phyloP scores from a whole-genome alignment of 2,329 filamentous ascomycete species.

The Fusarium vanettenii region DNA sequence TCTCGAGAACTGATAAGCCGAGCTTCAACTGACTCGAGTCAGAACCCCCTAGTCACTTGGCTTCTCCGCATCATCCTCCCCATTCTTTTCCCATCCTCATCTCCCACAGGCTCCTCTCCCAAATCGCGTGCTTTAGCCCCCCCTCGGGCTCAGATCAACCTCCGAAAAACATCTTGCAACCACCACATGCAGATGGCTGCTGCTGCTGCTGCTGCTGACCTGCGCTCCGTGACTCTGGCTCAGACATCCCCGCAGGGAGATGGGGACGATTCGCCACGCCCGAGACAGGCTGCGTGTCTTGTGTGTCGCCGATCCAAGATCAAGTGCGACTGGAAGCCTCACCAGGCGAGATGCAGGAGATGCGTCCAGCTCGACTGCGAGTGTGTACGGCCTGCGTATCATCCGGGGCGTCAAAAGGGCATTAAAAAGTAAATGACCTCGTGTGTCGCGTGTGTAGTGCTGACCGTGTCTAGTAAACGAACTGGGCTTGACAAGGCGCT shows the following conservation, averaged over 20 bases:
- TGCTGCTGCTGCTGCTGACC: conserved; percentile 21
- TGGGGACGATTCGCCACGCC: conserved; percentile 43
- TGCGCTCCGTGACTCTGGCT: conserved; percentile 16
- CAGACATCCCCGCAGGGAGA: conserved; percentile 33
- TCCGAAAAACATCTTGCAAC: conserved; percentile 6
- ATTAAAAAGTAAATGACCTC: conserved; percentile 73
- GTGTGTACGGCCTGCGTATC: conserved; percentile 78
- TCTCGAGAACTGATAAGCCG: background rate
- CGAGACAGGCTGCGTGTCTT: conserved; percentile 66
- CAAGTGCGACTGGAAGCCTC: conserved; percentile 69
- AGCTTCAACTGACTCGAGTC: background rate
- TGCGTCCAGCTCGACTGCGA: conserved; percentile 69
- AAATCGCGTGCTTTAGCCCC: conserved; percentile 17
- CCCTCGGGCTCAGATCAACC: conserved; percentile 31
- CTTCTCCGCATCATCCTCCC: conserved; percentile 22
- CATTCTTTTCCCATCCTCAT: background rate
- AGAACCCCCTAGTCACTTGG: background rate
- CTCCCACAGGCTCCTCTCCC: conserved; percentile 4
- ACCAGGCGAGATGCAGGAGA: conserved; percentile 67
- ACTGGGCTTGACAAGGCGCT: conserved; percentile 80
- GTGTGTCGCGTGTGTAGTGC: background rate
- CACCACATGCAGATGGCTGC: conserved; percentile 16
- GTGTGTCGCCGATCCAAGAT: conserved; percentile 76
- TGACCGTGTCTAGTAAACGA: conserved; percentile 67
- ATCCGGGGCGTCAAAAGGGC: conserved; percentile 78